Evolutionary conservation across 140 eudicot species (phyloP).

Genomic region (Anethum foeniculum): DNA sequence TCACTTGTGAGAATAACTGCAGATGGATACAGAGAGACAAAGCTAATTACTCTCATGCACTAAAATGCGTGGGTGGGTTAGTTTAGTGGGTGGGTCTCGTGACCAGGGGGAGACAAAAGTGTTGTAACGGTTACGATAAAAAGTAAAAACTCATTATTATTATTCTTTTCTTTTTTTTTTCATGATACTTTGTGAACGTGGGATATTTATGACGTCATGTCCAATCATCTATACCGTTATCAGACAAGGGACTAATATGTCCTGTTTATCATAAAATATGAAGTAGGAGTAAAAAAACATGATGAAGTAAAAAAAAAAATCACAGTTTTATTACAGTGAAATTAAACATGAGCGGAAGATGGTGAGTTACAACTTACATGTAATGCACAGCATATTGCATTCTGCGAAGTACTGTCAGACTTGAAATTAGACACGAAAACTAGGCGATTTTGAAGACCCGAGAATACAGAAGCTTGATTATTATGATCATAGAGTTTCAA

Average conservation of each 20-base stretch:
- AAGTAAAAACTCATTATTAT: not conserved
- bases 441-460: too few species aligned
- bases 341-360: not conserved
- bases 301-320: too few species aligned
- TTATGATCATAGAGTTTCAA: not conserved
- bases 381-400: not conserved
- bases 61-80: constrained; percentile 4
- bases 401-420: not conserved
- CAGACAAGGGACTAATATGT: too few species aligned
- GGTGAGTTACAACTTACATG: not conserved
- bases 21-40: not conserved
- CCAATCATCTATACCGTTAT: not conserved
- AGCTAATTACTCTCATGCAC: not conserved
- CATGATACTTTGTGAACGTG: not conserved
- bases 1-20: not conserved
- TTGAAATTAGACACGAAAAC: too few species aligned
- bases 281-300: too few species aligned
- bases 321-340: not conserved
- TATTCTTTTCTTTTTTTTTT: not conserved
- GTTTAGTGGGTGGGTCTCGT: not conserved
- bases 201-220: not conserved
- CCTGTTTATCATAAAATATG: too few species aligned
- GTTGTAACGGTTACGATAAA: constrained; percentile 1
- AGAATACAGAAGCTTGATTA: not conserved
- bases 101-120: not conserved